These are phyloP conservation scores for Symmetrospora coprosmae DNA, from an alignment of 768 basidiomycete genomes.

Conservation along the genomic window DNA sequence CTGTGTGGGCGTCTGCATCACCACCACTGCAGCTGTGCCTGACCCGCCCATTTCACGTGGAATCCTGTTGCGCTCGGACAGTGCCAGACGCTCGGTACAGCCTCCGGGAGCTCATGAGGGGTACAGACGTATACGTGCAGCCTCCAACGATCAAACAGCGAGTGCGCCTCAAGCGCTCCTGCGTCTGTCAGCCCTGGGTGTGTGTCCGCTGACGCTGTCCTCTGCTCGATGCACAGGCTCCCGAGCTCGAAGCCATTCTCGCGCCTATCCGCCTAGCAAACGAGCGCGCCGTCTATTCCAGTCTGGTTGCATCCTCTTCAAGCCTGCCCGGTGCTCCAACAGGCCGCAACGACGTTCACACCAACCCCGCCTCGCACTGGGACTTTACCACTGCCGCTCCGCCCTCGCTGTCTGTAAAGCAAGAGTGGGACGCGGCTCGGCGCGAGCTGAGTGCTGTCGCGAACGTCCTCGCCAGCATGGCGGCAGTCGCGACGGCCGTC, in stretches of 20 bases:
- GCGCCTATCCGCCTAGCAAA: slow-evolving; percentile 22
- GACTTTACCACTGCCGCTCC: slow-evolving; percentile 8
- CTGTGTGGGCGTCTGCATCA: not conserved
- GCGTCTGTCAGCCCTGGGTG: too few relatives aligned
- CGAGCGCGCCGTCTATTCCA: slow-evolving; percentile 25
- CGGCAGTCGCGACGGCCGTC: slow-evolving; percentile 26
- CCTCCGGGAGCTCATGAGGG: not conserved
- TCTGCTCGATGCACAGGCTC: too few relatives aligned
- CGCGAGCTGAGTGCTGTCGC: slow-evolving; percentile 29
- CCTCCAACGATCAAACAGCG: not conserved
- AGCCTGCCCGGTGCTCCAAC: slow-evolving; percentile 8
- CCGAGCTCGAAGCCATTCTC: slow-evolving; percentile 30
- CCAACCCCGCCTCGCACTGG: not conserved
- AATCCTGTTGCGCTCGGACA: too few relatives aligned
- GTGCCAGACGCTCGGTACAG: not conserved
- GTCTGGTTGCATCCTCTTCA: not conserved
- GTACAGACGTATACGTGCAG: slow-evolving; percentile 1
- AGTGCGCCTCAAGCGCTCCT: too few relatives aligned
- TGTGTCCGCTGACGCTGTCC: too few relatives aligned
- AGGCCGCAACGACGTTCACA: not conserved
- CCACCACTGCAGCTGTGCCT: not conserved
- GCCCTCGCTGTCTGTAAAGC: not conserved
- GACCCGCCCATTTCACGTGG: not conserved
- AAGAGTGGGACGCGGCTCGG: slow-evolving; percentile 31
- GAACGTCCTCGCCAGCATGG: slow-evolving; percentile 30